phyloP scores from a whole-genome alignment of 495 filamentous ascomycete species.

The Penicillium desertorum region DNA sequence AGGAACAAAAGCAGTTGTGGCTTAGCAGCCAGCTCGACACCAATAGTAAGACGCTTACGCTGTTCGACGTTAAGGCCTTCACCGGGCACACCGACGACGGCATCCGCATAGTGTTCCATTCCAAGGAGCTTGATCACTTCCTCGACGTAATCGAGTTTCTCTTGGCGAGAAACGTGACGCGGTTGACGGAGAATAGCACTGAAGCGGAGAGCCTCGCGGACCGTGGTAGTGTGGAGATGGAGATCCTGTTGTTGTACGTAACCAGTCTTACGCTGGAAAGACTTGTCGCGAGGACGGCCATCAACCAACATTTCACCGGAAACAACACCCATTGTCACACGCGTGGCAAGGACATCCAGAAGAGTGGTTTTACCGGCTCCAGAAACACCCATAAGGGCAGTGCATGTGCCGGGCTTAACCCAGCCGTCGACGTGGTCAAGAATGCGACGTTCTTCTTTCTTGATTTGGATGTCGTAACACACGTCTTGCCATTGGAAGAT shows the following conservation, averaged over 20 bases:
- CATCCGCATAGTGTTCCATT: constrained; percentile 61
- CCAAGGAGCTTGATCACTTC: constrained; percentile 92
- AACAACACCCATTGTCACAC: constrained; percentile 54
- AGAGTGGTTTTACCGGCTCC: constrained; percentile 71
- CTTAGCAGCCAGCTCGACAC: constrained; percentile 88
- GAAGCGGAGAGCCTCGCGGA: constrained; percentile 80
- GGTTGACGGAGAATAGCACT: constrained; percentile 85
- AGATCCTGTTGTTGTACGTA: constrained; percentile 97
- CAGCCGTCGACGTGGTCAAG: constrained; percentile 65
- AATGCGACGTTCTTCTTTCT: constrained; percentile 57
- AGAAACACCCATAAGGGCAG: constrained; percentile 62
- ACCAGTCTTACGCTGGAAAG: constrained; percentile 90
- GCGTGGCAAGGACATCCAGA: constrained; percentile 59
- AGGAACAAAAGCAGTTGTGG: constrained; percentile 83
- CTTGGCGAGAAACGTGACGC: constrained; percentile 61
- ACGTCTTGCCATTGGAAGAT: constrained; percentile 84
- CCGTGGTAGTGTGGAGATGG: constrained; percentile 80
- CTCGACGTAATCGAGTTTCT: constrained; percentile 87
- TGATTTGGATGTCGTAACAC: constrained; percentile 67
- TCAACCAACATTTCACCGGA: constrained; percentile 56
- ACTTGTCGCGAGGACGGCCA: constrained; percentile 60
- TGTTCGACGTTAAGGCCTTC: constrained; percentile 86
- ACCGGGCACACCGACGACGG: constrained; percentile 45
- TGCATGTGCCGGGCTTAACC: constrained; percentile 66
- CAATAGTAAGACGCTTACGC: constrained; percentile 83